phyloP scores from a whole-genome alignment of 345 rosid genomes.

The Alliaria petiolata region DNA sequence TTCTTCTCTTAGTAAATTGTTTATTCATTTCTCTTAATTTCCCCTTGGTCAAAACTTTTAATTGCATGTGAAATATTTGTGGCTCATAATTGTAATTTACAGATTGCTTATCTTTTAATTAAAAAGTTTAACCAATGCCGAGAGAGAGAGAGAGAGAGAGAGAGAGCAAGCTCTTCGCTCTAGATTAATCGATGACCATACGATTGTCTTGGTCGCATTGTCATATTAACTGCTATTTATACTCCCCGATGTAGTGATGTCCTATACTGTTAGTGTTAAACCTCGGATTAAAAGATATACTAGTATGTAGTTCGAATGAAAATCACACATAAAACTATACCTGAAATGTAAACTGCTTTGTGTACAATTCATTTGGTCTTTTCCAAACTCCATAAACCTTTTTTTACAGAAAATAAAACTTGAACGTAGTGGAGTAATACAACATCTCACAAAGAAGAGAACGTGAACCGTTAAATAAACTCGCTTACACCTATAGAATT shows the following conservation, averaged over 20 bases:
- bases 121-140: neutral
- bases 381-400: neutral
- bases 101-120: neutral
- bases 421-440: neutral
- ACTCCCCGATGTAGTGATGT: neutral
- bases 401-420: neutral
- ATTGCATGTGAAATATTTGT: neutral
- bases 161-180: neutral
- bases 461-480: neutral
- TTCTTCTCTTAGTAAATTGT: conserved; percentile 5
- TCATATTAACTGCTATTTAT: neutral
- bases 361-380: neutral
- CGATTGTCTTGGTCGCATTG: neutral
- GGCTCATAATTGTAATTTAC: neutral
- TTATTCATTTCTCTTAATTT: neutral
- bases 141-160: neutral
- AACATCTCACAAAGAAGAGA: neutral
- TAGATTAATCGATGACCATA: neutral
- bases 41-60: conserved; percentile 16
- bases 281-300: neutral
- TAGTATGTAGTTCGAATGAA: neutral
- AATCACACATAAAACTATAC: neutral
- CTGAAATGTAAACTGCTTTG: too few relatives aligned
- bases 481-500: neutral
- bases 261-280: neutral